A percentile compares a stretch with the other conserved stretches of the same genome.
phyloP scores from a whole-genome alignment of 331 rosid genomes.

The Acacia pycnantha region DNA sequence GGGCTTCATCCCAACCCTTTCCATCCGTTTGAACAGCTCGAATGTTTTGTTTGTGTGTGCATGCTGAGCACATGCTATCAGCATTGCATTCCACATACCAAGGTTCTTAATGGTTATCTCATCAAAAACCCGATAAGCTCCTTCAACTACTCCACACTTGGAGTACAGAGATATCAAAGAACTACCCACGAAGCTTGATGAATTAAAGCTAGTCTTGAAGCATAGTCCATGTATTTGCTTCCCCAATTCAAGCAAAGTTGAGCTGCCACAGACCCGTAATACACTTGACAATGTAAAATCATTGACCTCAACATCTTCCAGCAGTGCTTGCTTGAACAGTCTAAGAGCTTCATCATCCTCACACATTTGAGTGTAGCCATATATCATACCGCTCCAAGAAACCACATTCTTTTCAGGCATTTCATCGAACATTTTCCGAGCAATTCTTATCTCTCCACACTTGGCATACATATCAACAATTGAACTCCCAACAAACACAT shows the following conservation, averaged over 20 bases:
- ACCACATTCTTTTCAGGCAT: conserved; percentile 79
- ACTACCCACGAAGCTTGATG: conserved; percentile 77
- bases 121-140: conserved; percentile 59
- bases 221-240: conserved; percentile 69
- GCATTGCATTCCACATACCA: conserved; percentile 94
- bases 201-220: conserved; percentile 68
- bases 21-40: conserved; percentile 58
- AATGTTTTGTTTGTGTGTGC: conserved; percentile 59
- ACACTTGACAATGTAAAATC: conserved; percentile 86
- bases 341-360: conserved; percentile 64
- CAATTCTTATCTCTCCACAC: conserved; percentile 46
- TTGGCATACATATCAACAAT: conserved; percentile 73
- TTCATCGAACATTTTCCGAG: conserved; percentile 63
- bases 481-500: conserved; percentile 78
- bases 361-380: conserved; percentile 67
- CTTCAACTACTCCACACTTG: conserved; percentile 74
- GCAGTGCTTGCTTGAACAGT: conserved; percentile 59
- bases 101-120: conserved; percentile 64
- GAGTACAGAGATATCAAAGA: conserved; percentile 75
- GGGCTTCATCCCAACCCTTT: conserved; percentile 60
- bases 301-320: conserved; percentile 49
- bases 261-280: conserved; percentile 60
- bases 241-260: conserved; percentile 72
- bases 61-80: conserved; percentile 83
- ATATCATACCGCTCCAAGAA: conserved; percentile 91